These are phyloP conservation scores for Pichia sp. DNA, from an alignment of 1,139 yeast genomes.

Conservation along the genomic window DNA sequence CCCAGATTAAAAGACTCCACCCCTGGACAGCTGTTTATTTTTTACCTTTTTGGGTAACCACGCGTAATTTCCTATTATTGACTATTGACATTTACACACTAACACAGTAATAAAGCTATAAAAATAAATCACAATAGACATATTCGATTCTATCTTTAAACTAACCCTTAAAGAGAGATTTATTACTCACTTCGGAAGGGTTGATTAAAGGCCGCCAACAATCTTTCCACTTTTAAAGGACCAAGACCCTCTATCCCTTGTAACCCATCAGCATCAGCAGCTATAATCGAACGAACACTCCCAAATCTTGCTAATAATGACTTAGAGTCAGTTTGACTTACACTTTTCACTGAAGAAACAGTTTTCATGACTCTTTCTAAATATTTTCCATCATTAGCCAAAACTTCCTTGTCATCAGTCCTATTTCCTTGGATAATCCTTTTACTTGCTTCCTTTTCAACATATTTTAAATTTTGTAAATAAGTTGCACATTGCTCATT, in stretches of 20 bases:
- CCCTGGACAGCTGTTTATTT: background rate
- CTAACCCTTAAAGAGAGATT: background rate
- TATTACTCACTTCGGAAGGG: conserved; percentile 6
- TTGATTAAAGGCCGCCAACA: conserved; percentile 14
- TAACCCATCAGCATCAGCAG: conserved; percentile 22
- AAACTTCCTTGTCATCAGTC: conserved; percentile 24
- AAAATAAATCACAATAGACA: no score
- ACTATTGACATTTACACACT: no score
- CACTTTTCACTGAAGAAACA: conserved; percentile 41
- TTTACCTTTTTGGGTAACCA: background rate
- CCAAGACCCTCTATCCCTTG: conserved; percentile 29
- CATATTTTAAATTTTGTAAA: conserved; percentile 45
- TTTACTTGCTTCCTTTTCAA: conserved; percentile 33
- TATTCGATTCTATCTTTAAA: no score
- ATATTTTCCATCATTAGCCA: conserved; percentile 30
- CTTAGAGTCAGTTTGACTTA: conserved; percentile 50
- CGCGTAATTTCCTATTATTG: background rate
- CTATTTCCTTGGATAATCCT: conserved; percentile 24
- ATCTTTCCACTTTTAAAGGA: conserved; percentile 23
- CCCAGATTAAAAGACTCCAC: background rate
- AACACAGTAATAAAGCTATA: no score
- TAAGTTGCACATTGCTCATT: conserved; percentile 84
- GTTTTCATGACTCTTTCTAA: conserved; percentile 42
- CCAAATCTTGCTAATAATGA: conserved; percentile 43
- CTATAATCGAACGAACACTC: conserved; percentile 35